Conservation (phyloP, 225 moss, liverwort and hornwort species). For the Lunularia cruciata region DNA sequence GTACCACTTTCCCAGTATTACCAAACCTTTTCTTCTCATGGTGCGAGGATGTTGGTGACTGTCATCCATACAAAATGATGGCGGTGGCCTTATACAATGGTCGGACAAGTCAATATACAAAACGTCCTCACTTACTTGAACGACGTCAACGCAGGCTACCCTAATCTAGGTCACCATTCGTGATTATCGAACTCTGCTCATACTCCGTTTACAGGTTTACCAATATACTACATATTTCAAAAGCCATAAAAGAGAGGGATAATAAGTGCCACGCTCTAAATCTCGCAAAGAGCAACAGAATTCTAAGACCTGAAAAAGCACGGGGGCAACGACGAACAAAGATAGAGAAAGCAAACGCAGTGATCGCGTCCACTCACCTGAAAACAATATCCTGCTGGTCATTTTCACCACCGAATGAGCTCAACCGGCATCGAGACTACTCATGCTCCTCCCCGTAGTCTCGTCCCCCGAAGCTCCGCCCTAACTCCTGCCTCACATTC, state of each 20-base stretch:
- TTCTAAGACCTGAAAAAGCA: too few relatives aligned
- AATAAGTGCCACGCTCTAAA: too few relatives aligned
- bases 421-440: background rate
- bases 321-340: too few relatives aligned
- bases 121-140: background rate
- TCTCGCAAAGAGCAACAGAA: too few relatives aligned
- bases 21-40: background rate
- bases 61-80: background rate
- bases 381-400: background rate
- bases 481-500: background rate
- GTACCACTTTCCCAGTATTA: background rate
- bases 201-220: background rate
- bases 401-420: background rate
- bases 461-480: background rate
- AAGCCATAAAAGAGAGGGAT: too few relatives aligned
- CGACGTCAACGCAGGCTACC: background rate
- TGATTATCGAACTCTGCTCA: background rate
- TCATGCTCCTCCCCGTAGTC: background rate
- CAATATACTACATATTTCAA: background rate
- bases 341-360: too few relatives aligned
- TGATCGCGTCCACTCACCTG: background rate
- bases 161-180: background rate
- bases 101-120: background rate
- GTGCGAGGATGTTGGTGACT: background rate
- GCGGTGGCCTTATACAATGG: background rate